phyloP scores from a whole-genome alignment of 2,329 filamentous ascomycete genomes.

The Drechslerella dactyloides region DNA sequence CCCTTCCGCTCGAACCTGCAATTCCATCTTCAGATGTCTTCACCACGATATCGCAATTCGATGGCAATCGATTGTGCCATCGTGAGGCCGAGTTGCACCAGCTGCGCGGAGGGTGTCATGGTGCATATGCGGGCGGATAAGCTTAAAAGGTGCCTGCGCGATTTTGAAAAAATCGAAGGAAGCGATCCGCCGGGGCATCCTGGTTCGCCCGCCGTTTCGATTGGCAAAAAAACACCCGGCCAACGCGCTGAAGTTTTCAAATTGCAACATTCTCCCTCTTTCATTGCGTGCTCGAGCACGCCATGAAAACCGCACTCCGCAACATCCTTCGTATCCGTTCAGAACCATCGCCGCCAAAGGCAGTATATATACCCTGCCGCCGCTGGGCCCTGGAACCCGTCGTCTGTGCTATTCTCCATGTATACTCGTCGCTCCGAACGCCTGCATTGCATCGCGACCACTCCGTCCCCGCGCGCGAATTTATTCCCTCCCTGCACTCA shows the following conservation, averaged over 20 bases:
- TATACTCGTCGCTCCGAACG: conserved; percentile 2
- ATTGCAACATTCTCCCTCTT: conserved; percentile 7
- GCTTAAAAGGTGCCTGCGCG: conserved; percentile 36
- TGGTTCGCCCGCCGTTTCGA: too few relatives aligned
- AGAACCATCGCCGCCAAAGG: not conserved
- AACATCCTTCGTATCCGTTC: too few relatives aligned
- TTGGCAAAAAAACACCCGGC: too few relatives aligned
- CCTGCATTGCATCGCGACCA: not conserved
- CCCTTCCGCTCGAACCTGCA: too few relatives aligned
- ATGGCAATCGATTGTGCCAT: too few relatives aligned
- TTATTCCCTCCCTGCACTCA: not conserved
- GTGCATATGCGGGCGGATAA: conserved; percentile 32
- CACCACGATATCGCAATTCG: too few relatives aligned
- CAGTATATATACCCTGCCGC: conserved; percentile 19
- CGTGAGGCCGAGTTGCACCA: too few relatives aligned
- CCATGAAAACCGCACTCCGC: too few relatives aligned
- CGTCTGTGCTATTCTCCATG: conserved; percentile 7
- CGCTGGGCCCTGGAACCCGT: too few relatives aligned
- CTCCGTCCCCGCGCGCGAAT: conserved; percentile 1
- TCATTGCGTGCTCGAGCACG: conserved; percentile 44
- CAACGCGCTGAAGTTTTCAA: conserved; percentile 12
- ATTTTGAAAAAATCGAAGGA: conserved; percentile 18
- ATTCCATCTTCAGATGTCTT: too few relatives aligned
- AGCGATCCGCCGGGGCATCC: too few relatives aligned
- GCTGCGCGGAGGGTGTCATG: not conserved